These are phyloP conservation scores for Tolypocladium tundrense DNA, from an alignment of 2,329 filamentous ascomycete species.

Conservation along the genomic window DNA sequence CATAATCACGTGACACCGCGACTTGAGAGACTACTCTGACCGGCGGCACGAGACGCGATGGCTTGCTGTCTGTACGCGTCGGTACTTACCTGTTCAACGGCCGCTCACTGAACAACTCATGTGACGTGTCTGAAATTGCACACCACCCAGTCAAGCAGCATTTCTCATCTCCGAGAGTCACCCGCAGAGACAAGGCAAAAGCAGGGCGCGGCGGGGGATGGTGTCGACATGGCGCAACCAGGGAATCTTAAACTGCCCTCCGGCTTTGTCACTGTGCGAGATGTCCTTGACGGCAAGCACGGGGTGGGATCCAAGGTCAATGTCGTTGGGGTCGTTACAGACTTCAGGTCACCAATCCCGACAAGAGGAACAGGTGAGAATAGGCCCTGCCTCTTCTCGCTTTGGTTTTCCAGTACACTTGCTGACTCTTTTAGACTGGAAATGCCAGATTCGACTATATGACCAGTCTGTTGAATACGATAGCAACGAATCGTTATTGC, in stretches of 20 bases:
- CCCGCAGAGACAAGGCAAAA: too few relatives aligned
- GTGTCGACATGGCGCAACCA: neutral
- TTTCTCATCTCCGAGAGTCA: too few relatives aligned
- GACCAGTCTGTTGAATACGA: conserved; percentile 44
- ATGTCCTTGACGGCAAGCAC: conserved; percentile 31
- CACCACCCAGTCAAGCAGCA: neutral
- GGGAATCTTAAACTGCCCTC: conserved; percentile 7
- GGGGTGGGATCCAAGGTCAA: conserved; percentile 29
- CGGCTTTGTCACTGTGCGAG: conserved; percentile 21
- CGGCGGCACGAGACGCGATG: neutral
- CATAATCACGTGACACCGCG: conserved; percentile 14
- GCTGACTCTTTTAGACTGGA: conserved; percentile 36
- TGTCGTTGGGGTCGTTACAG: conserved; percentile 62
- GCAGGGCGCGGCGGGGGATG: neutral
- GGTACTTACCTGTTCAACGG: neutral
- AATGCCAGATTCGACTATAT: conserved; percentile 49
- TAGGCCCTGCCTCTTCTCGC: too few relatives aligned
- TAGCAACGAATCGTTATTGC: conserved; percentile 23
- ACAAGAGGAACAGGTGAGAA: conserved; percentile 40
- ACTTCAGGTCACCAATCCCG: conserved; percentile 42
- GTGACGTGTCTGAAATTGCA: neutral
- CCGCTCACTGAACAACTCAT: neutral
- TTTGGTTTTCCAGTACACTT: neutral
- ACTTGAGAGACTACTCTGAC: neutral
- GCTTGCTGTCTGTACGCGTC: neutral